A percentile compares a stretch with the other conserved stretches of the same genome.
Evolutionary conservation across 2,329 filamentous ascomycete species (phyloP).

Genomic region (Trichoderma sp.): DNA sequence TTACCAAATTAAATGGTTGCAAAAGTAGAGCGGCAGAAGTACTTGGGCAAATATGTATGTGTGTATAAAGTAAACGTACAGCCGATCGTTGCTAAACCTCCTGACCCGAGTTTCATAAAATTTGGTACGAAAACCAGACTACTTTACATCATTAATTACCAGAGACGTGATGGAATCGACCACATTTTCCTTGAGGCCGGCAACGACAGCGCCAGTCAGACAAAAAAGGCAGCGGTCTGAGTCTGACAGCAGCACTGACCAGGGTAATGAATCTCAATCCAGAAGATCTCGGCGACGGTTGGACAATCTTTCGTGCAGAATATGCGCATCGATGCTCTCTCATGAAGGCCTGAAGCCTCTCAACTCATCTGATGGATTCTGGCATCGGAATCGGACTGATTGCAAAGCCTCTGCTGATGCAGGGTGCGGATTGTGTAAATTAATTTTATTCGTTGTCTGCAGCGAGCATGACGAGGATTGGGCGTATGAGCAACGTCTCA

Average conservation of each 20-base stretch:
- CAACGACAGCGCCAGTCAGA: background rate
- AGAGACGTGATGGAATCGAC: background rate
- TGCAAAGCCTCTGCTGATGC: background rate
- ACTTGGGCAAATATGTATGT: background rate
- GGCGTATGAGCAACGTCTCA: background rate
- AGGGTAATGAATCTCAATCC: too few species aligned
- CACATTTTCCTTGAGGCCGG: background rate
- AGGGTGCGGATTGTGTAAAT: background rate
- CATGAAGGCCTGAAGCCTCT: background rate
- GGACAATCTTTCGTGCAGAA: background rate
- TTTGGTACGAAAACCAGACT: background rate
- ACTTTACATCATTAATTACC: accelerated
- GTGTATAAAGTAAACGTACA: background rate
- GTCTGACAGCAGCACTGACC: background rate
- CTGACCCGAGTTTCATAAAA: background rate
- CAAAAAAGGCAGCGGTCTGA: background rate
- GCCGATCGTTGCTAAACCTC: background rate
- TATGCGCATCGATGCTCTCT: background rate
- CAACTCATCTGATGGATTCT: background rate
- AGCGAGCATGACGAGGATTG: background rate
- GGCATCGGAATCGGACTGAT: background rate
- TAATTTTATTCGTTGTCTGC: background rate
- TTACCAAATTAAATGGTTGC: background rate
- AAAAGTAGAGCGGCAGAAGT: background rate
- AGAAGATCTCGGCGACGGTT: background rate